phyloP scores from a whole-genome alignment of 306 rosid species.

The Alnus rubra region DNA sequence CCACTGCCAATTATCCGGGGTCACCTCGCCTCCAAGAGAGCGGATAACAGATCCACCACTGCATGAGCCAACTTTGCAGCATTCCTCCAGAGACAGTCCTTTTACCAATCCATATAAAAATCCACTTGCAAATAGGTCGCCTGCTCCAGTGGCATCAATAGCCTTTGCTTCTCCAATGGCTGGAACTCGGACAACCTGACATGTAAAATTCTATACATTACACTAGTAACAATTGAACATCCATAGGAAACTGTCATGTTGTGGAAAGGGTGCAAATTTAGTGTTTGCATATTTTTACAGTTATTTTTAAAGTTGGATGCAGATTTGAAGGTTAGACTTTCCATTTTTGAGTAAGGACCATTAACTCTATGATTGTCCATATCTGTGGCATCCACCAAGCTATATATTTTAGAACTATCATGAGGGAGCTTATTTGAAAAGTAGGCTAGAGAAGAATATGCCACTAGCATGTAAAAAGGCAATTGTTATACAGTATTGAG shows the following conservation, averaged over 20 bases:
- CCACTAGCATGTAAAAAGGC: neutral
- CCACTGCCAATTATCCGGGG: constrained; percentile 84
- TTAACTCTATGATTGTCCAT: neutral
- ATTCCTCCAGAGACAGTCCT: constrained; percentile 80
- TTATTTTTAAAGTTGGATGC: neutral
- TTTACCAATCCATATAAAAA: constrained; percentile 83
- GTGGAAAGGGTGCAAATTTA: neutral
- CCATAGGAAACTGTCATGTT: neutral
- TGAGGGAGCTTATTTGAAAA: neutral
- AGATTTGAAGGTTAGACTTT: constrained; percentile 4
- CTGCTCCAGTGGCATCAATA: constrained; percentile 94
- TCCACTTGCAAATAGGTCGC: constrained; percentile 95
- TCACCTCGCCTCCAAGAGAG: constrained; percentile 87
- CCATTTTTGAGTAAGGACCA: neutral
- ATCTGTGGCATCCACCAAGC: neutral
- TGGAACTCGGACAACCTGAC: constrained; percentile 66
- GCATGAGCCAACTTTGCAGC: constrained; percentile 90
- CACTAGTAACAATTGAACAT: neutral
- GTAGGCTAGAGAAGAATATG: neutral
- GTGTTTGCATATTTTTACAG: neutral
- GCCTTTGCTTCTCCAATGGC: constrained; percentile 81
- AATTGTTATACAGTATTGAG: neutral
- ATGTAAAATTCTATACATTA: neutral
- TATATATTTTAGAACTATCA: neutral
- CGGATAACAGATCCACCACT: constrained; percentile 92